phyloP scores from a whole-genome alignment of 1,284 basidiomycete genomes.

The Thelephora terrestris region DNA sequence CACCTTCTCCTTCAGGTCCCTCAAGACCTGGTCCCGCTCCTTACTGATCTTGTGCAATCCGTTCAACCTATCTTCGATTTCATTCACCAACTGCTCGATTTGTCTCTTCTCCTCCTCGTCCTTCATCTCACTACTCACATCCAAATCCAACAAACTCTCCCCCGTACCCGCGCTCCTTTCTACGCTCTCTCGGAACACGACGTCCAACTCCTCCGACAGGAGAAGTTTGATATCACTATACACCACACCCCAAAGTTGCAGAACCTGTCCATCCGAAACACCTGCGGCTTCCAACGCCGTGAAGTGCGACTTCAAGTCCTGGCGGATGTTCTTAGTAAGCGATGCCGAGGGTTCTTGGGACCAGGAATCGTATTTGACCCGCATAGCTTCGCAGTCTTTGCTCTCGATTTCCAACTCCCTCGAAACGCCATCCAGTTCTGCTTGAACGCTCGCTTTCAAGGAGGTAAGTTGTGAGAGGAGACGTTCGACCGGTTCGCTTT shows the following conservation, averaged over 20 bases:
- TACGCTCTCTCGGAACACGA: conserved; percentile 57
- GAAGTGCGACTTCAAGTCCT: conserved; percentile 75
- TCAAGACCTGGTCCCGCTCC: conserved; percentile 80
- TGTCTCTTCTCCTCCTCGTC: conserved; percentile 62
- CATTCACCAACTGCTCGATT: conserved; percentile 58
- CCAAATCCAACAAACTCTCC: conserved; percentile 60
- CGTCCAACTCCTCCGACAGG: conserved; percentile 55
- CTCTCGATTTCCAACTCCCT: conserved; percentile 70
- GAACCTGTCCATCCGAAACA: conserved; percentile 71
- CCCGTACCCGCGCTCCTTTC: conserved; percentile 32
- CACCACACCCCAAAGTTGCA: conserved; percentile 65
- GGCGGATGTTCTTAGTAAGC: conserved; percentile 62
- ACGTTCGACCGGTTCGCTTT: conserved; percentile 51
- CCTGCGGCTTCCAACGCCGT: conserved; percentile 71
- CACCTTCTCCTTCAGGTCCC: conserved; percentile 92
- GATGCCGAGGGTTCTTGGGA: conserved; percentile 80
- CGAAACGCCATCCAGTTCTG: conserved; percentile 50
- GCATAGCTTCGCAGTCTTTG: conserved; percentile 73
- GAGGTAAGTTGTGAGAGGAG: conserved; percentile 54
- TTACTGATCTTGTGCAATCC: conserved; percentile 73
- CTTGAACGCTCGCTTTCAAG: conserved; percentile 51
- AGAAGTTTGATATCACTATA: conserved; percentile 61
- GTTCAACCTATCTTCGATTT: conserved; percentile 72
- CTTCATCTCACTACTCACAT: conserved; percentile 47
- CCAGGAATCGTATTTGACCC: conserved; percentile 88